These are phyloP conservation scores for Fraxinus nigra DNA, from an alignment of 305 asterid species.

Conservation along the genomic window DNA sequence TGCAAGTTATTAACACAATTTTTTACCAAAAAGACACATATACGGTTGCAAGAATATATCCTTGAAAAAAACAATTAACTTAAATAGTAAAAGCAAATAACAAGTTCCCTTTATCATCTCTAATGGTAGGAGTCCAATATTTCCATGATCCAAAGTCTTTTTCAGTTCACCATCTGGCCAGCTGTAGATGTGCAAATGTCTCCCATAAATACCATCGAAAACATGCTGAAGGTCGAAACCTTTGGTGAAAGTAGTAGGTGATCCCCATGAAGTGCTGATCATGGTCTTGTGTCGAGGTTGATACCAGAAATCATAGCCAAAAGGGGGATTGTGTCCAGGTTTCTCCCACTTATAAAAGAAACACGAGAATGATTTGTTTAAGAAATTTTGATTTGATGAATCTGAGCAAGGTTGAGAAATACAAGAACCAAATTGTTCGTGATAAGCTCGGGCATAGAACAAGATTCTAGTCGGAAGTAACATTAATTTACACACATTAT, in stretches of 20 bases:
- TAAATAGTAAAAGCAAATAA: background rate
- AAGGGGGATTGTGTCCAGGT: constrained; percentile 84
- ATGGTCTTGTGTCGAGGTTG: constrained; percentile 93
- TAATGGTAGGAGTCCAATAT: constrained; percentile 75
- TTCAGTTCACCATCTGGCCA: constrained; percentile 94
- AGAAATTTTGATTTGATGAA: background rate
- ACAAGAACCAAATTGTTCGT: background rate
- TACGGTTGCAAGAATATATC: background rate
- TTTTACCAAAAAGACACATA: background rate
- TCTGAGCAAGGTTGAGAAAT: background rate
- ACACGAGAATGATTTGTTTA: background rate
- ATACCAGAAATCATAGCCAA: constrained; percentile 96
- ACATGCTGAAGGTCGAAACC: constrained; percentile 89
- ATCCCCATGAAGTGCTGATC: constrained; percentile 98
- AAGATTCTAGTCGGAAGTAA: background rate
- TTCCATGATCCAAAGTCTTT: constrained; percentile 91
- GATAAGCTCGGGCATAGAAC: background rate
- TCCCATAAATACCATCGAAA: constrained; percentile 77
- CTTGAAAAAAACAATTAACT: background rate
- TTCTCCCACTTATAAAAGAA: constrained; percentile 75
- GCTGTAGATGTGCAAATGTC: constrained; percentile 84
- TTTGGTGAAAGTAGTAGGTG: constrained; percentile 81
- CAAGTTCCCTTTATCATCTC: constrained; percentile 45
- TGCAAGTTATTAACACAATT: background rate
- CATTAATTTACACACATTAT: background rate